A percentile compares a stretch with the other conserved stretches of the same genome.
These are phyloP conservation scores for Nannochloropsis oceanica DNA, from an alignment of 108 stramenopile species.

Conservation along the genomic window DNA sequence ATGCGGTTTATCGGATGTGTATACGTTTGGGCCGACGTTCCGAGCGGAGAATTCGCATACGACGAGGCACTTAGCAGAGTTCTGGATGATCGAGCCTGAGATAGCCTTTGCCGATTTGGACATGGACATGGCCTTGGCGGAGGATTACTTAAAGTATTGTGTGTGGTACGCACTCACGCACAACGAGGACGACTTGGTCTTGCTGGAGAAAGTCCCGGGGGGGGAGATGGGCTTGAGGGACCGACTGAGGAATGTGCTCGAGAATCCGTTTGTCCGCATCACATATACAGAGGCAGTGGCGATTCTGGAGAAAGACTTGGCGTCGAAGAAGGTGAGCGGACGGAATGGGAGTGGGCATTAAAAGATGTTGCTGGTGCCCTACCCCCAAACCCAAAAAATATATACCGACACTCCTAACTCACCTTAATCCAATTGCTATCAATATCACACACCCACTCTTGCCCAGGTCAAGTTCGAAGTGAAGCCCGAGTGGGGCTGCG, in stretches of 20 bases:
- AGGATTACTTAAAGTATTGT: constrained; percentile 82
- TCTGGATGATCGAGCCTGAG: constrained; percentile 90
- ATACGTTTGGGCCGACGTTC: constrained; percentile 87
- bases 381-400: not conserved
- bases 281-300: constrained; percentile 65
- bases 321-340: constrained; percentile 36
- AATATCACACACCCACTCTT: not conserved
- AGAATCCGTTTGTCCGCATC: constrained; percentile 54
- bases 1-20: constrained; percentile 72
- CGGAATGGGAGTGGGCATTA: not conserved
- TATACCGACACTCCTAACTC: not conserved
- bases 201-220: constrained; percentile 54
- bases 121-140: constrained; percentile 68
- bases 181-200: constrained; percentile 55
- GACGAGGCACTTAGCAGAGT: constrained; percentile 81
- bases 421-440: not conserved
- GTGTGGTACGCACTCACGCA: constrained; percentile 63
- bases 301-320: constrained; percentile 43
- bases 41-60: constrained; percentile 88
- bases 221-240: constrained; percentile 50
- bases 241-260: constrained; percentile 49
- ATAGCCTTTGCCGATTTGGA: constrained; percentile 55
- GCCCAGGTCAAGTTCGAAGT: constrained; percentile 39
- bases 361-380: not conserved
- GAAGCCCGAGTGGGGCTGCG: constrained; percentile 53